A percentile compares a stretch with the other conserved stretches of the same genome.
phyloP scores from a whole-genome alignment of 768 basidiomycete genomes.

The Lentinula lateritia region DNA sequence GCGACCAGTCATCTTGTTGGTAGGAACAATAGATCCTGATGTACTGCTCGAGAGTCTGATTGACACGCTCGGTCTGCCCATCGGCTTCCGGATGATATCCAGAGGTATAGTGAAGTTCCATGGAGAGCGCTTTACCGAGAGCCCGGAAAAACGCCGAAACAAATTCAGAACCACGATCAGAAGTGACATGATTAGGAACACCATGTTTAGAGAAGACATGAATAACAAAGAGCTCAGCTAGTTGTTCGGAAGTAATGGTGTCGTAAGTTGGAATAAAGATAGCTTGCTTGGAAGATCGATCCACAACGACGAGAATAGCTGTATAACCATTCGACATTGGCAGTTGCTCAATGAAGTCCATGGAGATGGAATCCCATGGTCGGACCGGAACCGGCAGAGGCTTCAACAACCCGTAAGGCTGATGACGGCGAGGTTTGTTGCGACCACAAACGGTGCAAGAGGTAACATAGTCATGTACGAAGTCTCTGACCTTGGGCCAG shows the following conservation, averaged over 20 bases:
- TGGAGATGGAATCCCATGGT: constrained; percentile 17
- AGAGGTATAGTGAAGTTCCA: constrained; percentile 12
- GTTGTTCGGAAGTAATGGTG: constrained; percentile 9
- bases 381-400: constrained; percentile 15
- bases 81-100: constrained; percentile 19
- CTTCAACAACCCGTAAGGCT: constrained; percentile 12
- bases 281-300: constrained; percentile 6
- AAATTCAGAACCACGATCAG: constrained; percentile 15
- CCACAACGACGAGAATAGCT: constrained; percentile 9
- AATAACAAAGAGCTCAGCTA: constrained; percentile 11
- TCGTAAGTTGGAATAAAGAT: constrained; percentile 11
- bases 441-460: constrained; percentile 19
- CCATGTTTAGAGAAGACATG: constrained; percentile 18
- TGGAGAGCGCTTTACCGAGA: constrained; percentile 9
- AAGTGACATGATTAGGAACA: constrained; percentile 13
- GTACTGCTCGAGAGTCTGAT: constrained; percentile 20
- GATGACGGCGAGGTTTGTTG: constrained; percentile 18
- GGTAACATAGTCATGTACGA: constrained; percentile 13
- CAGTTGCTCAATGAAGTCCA: constrained; percentile 22
- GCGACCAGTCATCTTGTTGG: constrained; percentile 21
- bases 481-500: constrained; percentile 5
- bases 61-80: constrained; percentile 17
- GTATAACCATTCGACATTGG: constrained; percentile 13
- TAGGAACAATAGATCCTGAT: constrained; percentile 17
- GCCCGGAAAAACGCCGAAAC: constrained; percentile 14